Conservation (phyloP, 73 alveolate species). For the Effrenium voratum region DNA sequence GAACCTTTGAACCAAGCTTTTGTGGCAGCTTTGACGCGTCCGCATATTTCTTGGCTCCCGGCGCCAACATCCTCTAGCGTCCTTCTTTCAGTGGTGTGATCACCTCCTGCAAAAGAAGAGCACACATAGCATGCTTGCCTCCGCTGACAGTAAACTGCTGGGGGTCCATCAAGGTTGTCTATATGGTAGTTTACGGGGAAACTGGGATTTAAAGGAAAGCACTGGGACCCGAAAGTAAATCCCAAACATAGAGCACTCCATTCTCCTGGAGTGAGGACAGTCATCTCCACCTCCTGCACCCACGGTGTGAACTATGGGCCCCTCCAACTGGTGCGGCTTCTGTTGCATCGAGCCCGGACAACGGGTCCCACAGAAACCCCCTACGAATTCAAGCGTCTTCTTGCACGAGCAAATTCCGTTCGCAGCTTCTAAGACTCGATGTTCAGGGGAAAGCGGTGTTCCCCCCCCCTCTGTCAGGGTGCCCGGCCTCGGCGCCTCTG, state of each 20-base stretch:
- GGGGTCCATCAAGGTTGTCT: too few species aligned
- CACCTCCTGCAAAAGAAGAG: not conserved
- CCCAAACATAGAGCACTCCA: not conserved
- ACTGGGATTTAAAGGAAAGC: too few species aligned
- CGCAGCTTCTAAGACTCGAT: not conserved
- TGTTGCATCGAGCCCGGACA: not conserved
- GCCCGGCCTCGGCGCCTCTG: conserved; percentile 53
- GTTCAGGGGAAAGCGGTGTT: too few species aligned
- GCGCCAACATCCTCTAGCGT: conserved; percentile 11
- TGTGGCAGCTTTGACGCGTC: too few species aligned
- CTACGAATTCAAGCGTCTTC: not conserved
- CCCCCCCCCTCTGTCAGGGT: not conserved
- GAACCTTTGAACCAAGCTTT: too few species aligned
- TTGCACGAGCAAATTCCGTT: not conserved
- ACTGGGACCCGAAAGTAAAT: not conserved
- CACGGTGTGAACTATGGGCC: not conserved
- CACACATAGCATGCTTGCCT: too few species aligned
- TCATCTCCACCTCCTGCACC: conserved; percentile 30
- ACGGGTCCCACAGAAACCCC: not conserved
- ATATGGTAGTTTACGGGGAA: too few species aligned
- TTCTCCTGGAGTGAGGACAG: conserved; percentile 38
- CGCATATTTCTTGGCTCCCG: not conserved
- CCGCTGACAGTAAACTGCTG: not conserved
- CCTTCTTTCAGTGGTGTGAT: not conserved
- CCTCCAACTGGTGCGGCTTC: not conserved